Evolutionary conservation across 164 flowering plant genomes (phyloP).

Genomic region (Cinnamomum chago): DNA sequence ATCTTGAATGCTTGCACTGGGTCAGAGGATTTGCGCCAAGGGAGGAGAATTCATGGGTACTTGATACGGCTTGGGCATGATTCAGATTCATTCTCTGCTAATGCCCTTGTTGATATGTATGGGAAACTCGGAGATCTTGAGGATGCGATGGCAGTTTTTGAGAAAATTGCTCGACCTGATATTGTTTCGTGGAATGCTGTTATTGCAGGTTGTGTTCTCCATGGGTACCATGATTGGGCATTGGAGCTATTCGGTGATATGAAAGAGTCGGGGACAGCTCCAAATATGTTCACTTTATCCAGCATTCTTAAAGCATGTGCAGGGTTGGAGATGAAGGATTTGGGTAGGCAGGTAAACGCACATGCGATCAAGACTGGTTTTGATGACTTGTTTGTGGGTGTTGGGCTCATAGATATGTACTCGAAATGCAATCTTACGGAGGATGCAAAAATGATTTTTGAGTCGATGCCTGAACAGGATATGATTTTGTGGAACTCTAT

Average conservation of each 20-base stretch:
- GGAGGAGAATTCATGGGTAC: conserved; percentile 62
- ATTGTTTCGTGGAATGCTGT: conserved; percentile 80
- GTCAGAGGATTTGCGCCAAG: conserved; percentile 37
- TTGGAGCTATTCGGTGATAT: conserved; percentile 46
- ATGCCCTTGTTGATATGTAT: conserved; percentile 85
- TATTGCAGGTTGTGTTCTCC: conserved; percentile 73
- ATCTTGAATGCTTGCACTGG: conserved; percentile 59
- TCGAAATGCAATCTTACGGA: conserved; percentile 45
- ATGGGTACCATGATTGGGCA: conserved; percentile 46
- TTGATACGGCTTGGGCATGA: conserved; percentile 59
- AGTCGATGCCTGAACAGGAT: conserved; percentile 45
- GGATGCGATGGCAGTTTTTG: conserved; percentile 47
- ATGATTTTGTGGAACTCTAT: conserved; percentile 62
- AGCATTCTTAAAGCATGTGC: conserved; percentile 71
- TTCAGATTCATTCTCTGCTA: conserved; percentile 53
- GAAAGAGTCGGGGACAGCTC: conserved; percentile 37
- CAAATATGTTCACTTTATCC: conserved; percentile 67
- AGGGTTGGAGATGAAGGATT: conserved; percentile 28
- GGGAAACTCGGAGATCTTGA: conserved; percentile 52
- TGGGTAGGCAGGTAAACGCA: conserved; percentile 67
- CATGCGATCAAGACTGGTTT: conserved; percentile 44
- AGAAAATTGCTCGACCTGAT: conserved; percentile 44
- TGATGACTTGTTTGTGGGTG: conserved; percentile 49
- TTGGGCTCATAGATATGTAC: conserved; percentile 76
- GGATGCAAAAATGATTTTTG: conserved; percentile 45